Conservation (phyloP, 805 yeast species). For the Candida koratica region DNA sequence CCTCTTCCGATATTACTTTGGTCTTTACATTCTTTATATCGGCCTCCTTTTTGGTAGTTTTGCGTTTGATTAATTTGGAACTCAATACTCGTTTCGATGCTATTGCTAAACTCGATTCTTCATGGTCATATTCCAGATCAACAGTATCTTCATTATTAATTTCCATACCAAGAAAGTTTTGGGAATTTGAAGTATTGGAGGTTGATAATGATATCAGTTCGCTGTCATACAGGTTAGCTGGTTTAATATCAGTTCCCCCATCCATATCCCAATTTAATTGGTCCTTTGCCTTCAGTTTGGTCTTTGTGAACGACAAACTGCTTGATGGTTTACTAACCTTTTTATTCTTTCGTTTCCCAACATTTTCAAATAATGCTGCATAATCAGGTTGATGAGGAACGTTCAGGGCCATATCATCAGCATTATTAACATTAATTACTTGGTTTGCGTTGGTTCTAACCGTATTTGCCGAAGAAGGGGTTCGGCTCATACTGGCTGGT, state of each 20-base stretch:
- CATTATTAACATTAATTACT: too few relatives aligned
- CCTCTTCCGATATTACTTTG: conserved; percentile 18
- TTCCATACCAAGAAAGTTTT: conserved; percentile 2
- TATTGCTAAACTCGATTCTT: conserved; percentile 22
- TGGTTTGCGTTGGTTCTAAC: conserved; percentile 1
- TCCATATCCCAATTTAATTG: conserved; percentile 7
- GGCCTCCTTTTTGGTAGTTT: conserved; percentile 15
- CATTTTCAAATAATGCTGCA: conserved; percentile 41
- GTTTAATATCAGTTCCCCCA: conserved; percentile 7
- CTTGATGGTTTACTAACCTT: conserved; percentile 18
- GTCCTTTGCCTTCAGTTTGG: conserved; percentile 22
- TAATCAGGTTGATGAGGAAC: conserved; percentile 33
- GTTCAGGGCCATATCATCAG: conserved; percentile 1
- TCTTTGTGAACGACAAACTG: conserved; percentile 9
- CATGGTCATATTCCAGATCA: conserved; percentile 4
- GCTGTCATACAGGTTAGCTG: conserved; percentile 18
- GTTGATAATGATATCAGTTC: conserved; percentile 11
- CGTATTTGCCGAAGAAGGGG: conserved; percentile 23
- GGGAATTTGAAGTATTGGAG: conserved; percentile 11
- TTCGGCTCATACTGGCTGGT: conserved; percentile 18
- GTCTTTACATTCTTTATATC: conserved; percentile 14
- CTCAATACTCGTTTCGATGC: conserved; percentile 41
- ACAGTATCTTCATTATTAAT: conserved; percentile 1
- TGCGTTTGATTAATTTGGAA: conserved; percentile 35
- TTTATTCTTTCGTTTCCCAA: conserved; percentile 37